Base-by-base conservation (phyloP, 805 yeast species). In the Kodamaea hsintzibuensis region DNA sequence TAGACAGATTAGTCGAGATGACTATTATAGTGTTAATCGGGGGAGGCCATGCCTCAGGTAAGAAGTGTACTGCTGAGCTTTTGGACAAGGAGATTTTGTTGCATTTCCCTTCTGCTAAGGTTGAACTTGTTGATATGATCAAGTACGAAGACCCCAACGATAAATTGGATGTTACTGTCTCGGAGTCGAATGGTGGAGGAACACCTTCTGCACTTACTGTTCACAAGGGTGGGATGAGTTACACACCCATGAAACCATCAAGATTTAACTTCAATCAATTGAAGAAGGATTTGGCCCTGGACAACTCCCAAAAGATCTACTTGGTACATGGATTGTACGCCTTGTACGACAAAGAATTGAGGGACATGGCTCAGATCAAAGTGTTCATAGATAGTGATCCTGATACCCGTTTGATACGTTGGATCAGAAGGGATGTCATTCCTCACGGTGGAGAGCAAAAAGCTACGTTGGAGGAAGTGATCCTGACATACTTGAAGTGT, bases 321-420 rank as follows among this genome's bases (percentile, higher is more conserved):
- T 60, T 91, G 6, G 79, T 91, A 1, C 85, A 85, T 59, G 98
- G 98, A 1, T 72, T 87, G 16, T 92, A 92, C 64, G 93, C 96
- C 0, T 74, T 92, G 19, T 88, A 83, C 63, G 86, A 89, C 65
- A 70, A 72, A 45, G 73, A 73, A 16, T 67, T 92, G 9, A 70
- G 88, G 37, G 72, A 73, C 9, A 56, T 79, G 62, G 85, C 92
- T 0, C 76, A 82, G 0, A 74, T 91, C 58, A 86, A 83, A 63
- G 82, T 92, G 1, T 92, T 86, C 61, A 77, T 92, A 13, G 95
- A 89, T 59, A 81, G 91, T 57, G 98, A 92, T 68, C 84, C 93
- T 0, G 98, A 92, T 67, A 83, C 88, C 4, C 72, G 97, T 52
- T 72, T 92, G 42, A 85, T 90, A n/a, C 80, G 96, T 58, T 83